Percentiles rank a stretch among this genome's conserved stretches.
Evolutionary conservation across 2,329 filamentous ascomycete species (phyloP).

Genomic region (Neonectria neomacrospora): DNA sequence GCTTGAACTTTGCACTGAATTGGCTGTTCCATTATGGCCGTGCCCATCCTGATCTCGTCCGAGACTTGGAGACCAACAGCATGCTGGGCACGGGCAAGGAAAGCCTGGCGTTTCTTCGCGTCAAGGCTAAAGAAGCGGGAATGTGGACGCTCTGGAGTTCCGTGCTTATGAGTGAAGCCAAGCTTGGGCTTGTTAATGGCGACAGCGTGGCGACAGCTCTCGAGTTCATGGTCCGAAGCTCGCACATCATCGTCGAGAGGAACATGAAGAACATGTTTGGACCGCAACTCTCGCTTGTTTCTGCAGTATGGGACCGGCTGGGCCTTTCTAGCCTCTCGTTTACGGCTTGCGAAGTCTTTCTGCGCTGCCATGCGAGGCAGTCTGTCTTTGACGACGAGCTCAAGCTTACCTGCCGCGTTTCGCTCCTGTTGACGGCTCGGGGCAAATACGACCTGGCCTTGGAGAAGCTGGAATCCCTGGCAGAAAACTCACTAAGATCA

Average conservation of each 20-base stretch:
- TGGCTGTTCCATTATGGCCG: constrained; percentile 97
- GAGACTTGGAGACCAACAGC: constrained; percentile 74
- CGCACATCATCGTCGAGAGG: constrained; percentile 82
- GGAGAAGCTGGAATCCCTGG: constrained; percentile 55
- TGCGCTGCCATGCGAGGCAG: constrained; percentile 73
- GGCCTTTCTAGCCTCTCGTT: constrained; percentile 69
- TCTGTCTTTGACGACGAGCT: constrained; percentile 79
- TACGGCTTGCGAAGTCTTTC: constrained; percentile 76
- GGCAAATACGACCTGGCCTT: constrained; percentile 79
- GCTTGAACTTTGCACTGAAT: constrained; percentile 93
- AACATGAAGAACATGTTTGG: constrained; percentile 79
- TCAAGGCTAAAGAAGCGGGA: constrained; percentile 85
- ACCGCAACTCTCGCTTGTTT: constrained; percentile 76
- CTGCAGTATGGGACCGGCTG: constrained; percentile 80
- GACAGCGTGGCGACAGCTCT: constrained; percentile 72
- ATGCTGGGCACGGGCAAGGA: constrained; percentile 84
- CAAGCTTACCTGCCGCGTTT: constrained; percentile 76
- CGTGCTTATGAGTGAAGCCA: constrained; percentile 86
- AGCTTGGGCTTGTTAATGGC: constrained; percentile 78
- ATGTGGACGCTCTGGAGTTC: constrained; percentile 89
- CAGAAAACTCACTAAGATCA: constrained; percentile 71
- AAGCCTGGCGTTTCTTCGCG: constrained; percentile 83
- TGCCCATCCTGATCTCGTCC: constrained; percentile 80
- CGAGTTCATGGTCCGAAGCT: constrained; percentile 84
- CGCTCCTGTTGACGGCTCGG: constrained; percentile 67